Base-by-base conservation (phyloP, 257 asterid genomes). In the Solanum pimpinellifolium region DNA sequence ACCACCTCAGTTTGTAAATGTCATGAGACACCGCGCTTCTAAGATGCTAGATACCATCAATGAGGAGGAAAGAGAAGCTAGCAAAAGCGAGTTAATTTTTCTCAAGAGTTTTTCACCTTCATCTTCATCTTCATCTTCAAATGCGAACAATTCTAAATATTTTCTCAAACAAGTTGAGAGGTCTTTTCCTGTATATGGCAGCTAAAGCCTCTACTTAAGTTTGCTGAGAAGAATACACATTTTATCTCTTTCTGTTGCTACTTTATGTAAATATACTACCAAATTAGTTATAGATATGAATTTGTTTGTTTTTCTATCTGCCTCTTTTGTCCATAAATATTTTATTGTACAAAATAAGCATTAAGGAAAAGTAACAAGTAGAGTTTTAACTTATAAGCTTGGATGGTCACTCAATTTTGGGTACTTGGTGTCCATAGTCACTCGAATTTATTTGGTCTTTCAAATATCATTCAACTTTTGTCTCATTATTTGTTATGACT, bases 41-140 rank as follows among this genome's bases (percentile, higher is more conserved):
- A 91, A 92, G 88, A 91, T 91, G 93, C 83, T 93, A 65, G 98
- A 94, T 9, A 93, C 98, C 37, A 94, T 94, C 37, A 91, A 93
- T 2, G 97, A 94, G 85, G 97, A 94, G 73, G 97, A 94, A 75
- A 94, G 86, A 85, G 98, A 94, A 87, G 44, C 65, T 7, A 23
- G 41, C 69, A 20, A 47, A 46, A 88, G 41, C 25, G 47, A 83
- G 25, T 88, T 70, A 75, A 52, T 83, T 42, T 85, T 91, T 62
- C 52, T 41, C 41, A 27, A 82, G 59, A 42, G 76, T 23, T 15
- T 18, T 13, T 49, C 47, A 60, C 88, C 86, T 60, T n/a, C 25
- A 56, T 56, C 46, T 49, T 52, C 59, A 49, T 29, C 29, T 52
- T 52, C 88, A 44, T 42, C 80, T 86, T 47, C 88, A 20, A 86